These are phyloP conservation scores for Borealophlyctis nickersoniae DNA, from an alignment of 192 early-diverging fungal genomes.

Conservation along the genomic window DNA sequence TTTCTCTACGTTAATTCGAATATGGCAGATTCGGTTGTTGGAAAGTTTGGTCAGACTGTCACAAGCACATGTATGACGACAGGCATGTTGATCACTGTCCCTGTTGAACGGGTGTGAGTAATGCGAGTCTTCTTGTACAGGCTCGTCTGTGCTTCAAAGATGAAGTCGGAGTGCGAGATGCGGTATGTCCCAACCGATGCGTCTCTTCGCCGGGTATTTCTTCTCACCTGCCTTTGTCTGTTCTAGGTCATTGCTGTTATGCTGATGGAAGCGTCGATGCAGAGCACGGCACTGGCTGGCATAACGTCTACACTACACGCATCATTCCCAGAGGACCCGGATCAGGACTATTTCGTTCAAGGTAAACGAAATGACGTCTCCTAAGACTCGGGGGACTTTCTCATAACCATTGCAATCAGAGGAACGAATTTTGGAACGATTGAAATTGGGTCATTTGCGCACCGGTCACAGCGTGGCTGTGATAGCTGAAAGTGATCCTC, in stretches of 20 bases:
- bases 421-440: slow-evolving; percentile 34
- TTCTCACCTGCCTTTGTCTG: too few species aligned
- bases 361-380: slow-evolving; percentile 20
- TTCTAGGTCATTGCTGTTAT: slow-evolving; percentile 48
- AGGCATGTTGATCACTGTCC: too few species aligned
- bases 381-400: slow-evolving; percentile 2
- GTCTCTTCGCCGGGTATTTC: too few species aligned
- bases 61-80: slow-evolving; percentile 51
- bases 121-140: background rate
- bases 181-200: too few species aligned
- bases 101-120: background rate
- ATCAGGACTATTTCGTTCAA: slow-evolving; percentile 41
- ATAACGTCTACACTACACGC: slow-evolving; percentile 54
- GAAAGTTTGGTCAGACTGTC: slow-evolving; percentile 49
- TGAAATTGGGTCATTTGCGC: slow-evolving; percentile 43
- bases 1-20: too few species aligned
- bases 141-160: slow-evolving; percentile 5
- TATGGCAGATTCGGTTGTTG: slow-evolving; percentile 44
- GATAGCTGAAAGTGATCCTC: background rate
- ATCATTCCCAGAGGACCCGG: slow-evolving; percentile 57
- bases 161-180: slow-evolving; percentile 57
- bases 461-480: background rate
- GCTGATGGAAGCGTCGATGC: slow-evolving; percentile 62
- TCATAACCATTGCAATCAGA: slow-evolving; percentile 11
- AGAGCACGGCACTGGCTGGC: slow-evolving; percentile 51